These are phyloP conservation scores for Alternaria sp. DNA, from an alignment of 2,329 filamentous ascomycete species.

Conservation along the genomic window DNA sequence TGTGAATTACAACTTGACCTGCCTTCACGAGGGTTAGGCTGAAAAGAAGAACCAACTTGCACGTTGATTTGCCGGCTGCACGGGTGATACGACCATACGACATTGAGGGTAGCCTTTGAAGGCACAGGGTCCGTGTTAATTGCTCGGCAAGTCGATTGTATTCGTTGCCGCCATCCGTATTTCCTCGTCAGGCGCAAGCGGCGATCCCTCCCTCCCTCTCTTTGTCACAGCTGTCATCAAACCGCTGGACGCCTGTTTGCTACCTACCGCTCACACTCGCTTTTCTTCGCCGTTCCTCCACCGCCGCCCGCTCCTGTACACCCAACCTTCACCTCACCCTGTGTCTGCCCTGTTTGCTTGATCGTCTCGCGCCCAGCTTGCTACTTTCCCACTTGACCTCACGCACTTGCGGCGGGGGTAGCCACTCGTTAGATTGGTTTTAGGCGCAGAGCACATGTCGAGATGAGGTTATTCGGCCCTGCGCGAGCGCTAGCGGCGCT, in stretches of 20 bases:
- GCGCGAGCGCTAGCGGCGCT: slow-evolving; percentile 39
- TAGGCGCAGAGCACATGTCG: slow-evolving; percentile 28
- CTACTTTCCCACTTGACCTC: slow-evolving; percentile 7
- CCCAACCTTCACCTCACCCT: background rate
- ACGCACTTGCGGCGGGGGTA: slow-evolving; percentile 12
- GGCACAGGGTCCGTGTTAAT: slow-evolving; percentile 1
- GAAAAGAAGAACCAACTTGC: slow-evolving; percentile 4
- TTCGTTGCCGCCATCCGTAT: background rate
- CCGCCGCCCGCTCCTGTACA: background rate
- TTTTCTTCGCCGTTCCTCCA: slow-evolving; percentile 6
- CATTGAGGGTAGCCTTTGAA: slow-evolving; percentile 7
- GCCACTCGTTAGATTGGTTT: slow-evolving; percentile 11
- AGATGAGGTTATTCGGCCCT: slow-evolving; percentile 41
- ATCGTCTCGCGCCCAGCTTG: slow-evolving; percentile 5
- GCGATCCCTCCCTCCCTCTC: slow-evolving; percentile 18
- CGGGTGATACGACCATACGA: slow-evolving; percentile 11
- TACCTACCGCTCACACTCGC: slow-evolving; percentile 13
- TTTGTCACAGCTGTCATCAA: slow-evolving; percentile 17
- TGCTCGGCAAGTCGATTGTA: background rate
- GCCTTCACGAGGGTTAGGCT: slow-evolving; percentile 8
- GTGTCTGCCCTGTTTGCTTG: slow-evolving; percentile 11
- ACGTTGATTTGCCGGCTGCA: slow-evolving; percentile 16
- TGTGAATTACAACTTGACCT: slow-evolving; percentile 9
- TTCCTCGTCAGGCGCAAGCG: slow-evolving; percentile 13
- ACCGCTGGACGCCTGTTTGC: slow-evolving; percentile 3